These are phyloP conservation scores for Lenwebbia sp. DNA, from an alignment of 345 rosid species.

Conservation along the genomic window DNA sequence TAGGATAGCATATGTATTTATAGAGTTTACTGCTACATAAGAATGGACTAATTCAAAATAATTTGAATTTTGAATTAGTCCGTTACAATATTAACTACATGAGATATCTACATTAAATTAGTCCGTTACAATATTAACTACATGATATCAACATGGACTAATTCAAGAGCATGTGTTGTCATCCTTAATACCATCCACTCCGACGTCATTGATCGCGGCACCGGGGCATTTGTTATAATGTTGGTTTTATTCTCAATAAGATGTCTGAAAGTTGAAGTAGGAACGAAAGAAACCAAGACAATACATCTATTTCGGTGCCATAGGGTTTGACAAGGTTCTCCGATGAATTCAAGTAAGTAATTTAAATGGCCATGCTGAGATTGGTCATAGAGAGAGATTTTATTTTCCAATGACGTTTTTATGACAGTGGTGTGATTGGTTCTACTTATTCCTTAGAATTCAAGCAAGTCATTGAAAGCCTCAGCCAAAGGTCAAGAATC, in stretches of 20 bases:
- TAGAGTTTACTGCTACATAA: no score
- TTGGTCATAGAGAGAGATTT: neutral
- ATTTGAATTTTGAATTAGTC: no score
- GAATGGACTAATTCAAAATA: no score
- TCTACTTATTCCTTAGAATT: no score
- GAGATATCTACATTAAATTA: no score
- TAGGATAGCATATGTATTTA: no score
- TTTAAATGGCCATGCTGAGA: neutral
- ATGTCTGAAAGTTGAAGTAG: neutral
- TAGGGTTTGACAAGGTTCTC: neutral
- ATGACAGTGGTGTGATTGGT: no score
- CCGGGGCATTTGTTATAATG: neutral
- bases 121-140: no score
- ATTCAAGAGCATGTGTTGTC: no score
- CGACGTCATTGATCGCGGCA: neutral
- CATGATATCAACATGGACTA: no score
- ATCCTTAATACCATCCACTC: no score
- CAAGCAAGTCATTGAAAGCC: neutral
- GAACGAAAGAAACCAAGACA: neutral
- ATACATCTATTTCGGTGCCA: neutral
- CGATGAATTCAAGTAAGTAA: neutral
- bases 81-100: no score
- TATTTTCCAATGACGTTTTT: neutral
- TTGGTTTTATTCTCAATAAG: neutral
- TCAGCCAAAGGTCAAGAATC: neutral